A percentile compares a stretch with the other conserved stretches of the same genome.
Conservation (phyloP, 352 stramenopile species). For the Pythium apleroticum region DNA sequence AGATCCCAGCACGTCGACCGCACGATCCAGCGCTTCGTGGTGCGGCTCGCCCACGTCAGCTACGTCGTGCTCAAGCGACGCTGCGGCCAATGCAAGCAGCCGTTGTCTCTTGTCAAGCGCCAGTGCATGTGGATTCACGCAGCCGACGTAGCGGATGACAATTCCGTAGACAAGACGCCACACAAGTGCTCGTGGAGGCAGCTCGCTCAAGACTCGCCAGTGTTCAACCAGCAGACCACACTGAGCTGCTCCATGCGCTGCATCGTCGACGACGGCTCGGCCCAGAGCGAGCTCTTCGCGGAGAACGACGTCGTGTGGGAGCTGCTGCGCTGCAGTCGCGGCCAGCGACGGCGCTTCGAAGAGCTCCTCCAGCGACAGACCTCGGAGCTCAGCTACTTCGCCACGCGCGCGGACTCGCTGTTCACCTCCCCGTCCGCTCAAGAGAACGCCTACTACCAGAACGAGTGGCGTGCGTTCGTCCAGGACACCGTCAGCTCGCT, state of each 20-base stretch:
- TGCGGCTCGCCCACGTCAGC: slow-evolving; percentile 69
- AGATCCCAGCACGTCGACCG: slow-evolving; percentile 38
- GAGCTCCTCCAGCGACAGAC: slow-evolving; percentile 43
- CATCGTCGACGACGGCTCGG: slow-evolving; percentile 76
- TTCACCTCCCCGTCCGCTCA: slow-evolving; percentile 30
- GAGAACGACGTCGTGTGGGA: slow-evolving; percentile 76
- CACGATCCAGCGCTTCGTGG: slow-evolving; percentile 53
- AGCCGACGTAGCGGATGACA: slow-evolving; percentile 1
- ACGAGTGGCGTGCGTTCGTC: slow-evolving; percentile 55
- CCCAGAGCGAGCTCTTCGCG: slow-evolving; percentile 70
- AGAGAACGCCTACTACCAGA: slow-evolving; percentile 62
- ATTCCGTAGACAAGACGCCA: neutral
- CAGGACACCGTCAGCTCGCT: slow-evolving; percentile 26
- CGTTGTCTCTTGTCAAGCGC: slow-evolving; percentile 43
- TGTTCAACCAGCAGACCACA: slow-evolving; percentile 38
- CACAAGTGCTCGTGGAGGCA: slow-evolving; percentile 34
- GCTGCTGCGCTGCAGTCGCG: slow-evolving; percentile 47
- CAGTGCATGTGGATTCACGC: slow-evolving; percentile 45
- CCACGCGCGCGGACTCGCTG: slow-evolving; percentile 30
- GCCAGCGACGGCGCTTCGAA: slow-evolving; percentile 46
- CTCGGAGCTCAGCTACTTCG: slow-evolving; percentile 60
- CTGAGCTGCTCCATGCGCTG: slow-evolving; percentile 53
- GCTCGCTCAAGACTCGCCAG: slow-evolving; percentile 29
- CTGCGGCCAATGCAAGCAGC: slow-evolving; percentile 54
- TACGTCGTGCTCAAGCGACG: slow-evolving; percentile 77